Conservation (phyloP, 1,284 basidiomycete genomes). For the Ganoderma resinaceum region DNA sequence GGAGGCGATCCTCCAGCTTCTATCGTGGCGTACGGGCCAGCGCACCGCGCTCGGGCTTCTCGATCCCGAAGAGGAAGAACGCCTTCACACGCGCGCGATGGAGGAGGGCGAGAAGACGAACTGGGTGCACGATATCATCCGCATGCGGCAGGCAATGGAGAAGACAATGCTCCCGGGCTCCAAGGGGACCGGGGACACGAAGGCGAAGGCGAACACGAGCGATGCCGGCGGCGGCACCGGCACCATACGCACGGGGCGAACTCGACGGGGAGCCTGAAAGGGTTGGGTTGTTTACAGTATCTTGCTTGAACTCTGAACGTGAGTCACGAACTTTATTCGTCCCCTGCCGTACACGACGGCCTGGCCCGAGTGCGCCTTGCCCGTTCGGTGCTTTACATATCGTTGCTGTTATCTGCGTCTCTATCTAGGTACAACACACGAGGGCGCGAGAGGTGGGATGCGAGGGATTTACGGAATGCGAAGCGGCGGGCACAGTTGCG, state of each 20-base stretch:
- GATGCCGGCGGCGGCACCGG: slow-evolving; percentile 12
- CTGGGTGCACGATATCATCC: slow-evolving; percentile 70
- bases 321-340: slow-evolving; percentile 6
- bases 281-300: neutral
- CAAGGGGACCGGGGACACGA: slow-evolving; percentile 9
- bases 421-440: neutral
- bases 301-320: slow-evolving; percentile 10
- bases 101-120: slow-evolving; percentile 59
- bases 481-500: slow-evolving; percentile 6
- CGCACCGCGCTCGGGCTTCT: slow-evolving; percentile 58
- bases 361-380: neutral
- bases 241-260: slow-evolving; percentile 19
- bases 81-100: slow-evolving; percentile 56
- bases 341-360: slow-evolving; percentile 20
- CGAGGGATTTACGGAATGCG: slow-evolving; percentile 12
- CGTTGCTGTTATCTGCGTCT: slow-evolving; percentile 8
- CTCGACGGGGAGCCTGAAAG: slow-evolving; percentile 22
- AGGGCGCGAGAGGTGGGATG: neutral
- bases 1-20: slow-evolving; percentile 70
- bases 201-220: slow-evolving; percentile 15
- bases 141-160: slow-evolving; percentile 39
- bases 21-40: slow-evolving; percentile 69
- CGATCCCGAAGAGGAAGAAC: slow-evolving; percentile 57
- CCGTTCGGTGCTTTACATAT: slow-evolving; percentile 18
- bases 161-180: slow-evolving; percentile 34